These are phyloP conservation scores for Boletus reticuloceps DNA, from an alignment of 768 basidiomycete genomes.

Conservation along the genomic window DNA sequence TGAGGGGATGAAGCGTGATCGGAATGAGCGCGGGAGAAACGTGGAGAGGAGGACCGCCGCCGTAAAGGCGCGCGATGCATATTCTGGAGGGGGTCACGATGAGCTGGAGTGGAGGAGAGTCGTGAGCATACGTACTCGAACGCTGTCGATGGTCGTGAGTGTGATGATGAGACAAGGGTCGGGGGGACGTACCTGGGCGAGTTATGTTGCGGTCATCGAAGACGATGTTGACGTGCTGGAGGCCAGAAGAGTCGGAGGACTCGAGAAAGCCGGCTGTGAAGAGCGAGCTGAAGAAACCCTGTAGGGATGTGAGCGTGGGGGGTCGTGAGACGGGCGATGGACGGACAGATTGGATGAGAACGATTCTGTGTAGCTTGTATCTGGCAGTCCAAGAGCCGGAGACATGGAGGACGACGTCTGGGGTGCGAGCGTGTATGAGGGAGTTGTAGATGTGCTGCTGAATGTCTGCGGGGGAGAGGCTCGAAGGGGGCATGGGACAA, in stretches of 20 bases:
- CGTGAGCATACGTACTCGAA: slow-evolving; percentile 69
- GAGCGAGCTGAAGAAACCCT: slow-evolving; percentile 88
- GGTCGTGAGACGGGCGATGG: neutral
- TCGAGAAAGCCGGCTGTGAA: slow-evolving; percentile 82
- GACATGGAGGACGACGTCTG: slow-evolving; percentile 76
- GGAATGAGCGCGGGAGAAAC: slow-evolving; percentile 66
- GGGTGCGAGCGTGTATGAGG: slow-evolving; percentile 66
- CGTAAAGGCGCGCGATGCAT: slow-evolving; percentile 84
- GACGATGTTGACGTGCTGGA: slow-evolving; percentile 61
- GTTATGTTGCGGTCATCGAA: slow-evolving; percentile 90
- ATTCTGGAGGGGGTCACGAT: slow-evolving; percentile 47
- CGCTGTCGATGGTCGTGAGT: slow-evolving; percentile 42
- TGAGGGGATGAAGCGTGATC: slow-evolving; percentile 65
- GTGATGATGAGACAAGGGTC: neutral
- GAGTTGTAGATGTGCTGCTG: slow-evolving; percentile 76
- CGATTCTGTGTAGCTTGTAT: slow-evolving; percentile 80
- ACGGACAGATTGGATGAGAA: slow-evolving; percentile 84
- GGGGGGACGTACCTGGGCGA: slow-evolving; percentile 61
- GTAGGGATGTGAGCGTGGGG: slow-evolving; percentile 6
- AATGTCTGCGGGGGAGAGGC: slow-evolving; percentile 52
- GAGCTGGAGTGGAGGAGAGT: slow-evolving; percentile 1
- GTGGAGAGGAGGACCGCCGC: slow-evolving; percentile 75
- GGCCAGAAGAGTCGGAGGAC: slow-evolving; percentile 35
- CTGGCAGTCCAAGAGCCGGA: slow-evolving; percentile 65
- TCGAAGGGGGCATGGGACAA: slow-evolving; percentile 45